Evolutionary conservation across 2,329 filamentous ascomycete species (phyloP), one percentile per base, ranked within the genome.

Genomic region (Coniochaeta sp.): DNA sequence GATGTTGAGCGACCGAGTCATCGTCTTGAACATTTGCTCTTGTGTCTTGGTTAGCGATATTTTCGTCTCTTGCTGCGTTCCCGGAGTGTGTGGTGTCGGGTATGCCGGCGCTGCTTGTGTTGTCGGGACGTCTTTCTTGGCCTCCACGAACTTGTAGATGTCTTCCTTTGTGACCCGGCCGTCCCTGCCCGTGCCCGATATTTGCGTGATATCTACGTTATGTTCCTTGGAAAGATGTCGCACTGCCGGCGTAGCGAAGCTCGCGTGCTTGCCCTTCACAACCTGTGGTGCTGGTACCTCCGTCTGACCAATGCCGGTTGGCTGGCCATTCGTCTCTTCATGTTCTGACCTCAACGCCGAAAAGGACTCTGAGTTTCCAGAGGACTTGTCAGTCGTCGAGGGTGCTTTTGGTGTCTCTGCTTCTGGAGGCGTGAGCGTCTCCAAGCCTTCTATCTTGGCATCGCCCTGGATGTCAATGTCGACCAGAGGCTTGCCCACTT

Each of bases 111-210:
- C 56, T 19, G 54, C 3, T 56, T 56, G 54, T 22, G 14, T 68
- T 40, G 40, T 66, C 17, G 61, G 19, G n/a, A 60, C 44, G 19
- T 59, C 58, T 22, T 83, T 76, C 66, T 82, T 77, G 58, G 70
- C 70, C 66, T 89, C 81, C 52, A 87, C 80, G 67, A 88, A 91
- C 67, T 79, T 86, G 70, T 90, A 82, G 24, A 99, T 88, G 70
- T 99, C 95, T 71, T 97, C 93, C 74, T 98, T 99, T 59, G 92
- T 75, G 0, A 99, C 93, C 61, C 95, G 81, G 1, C 95, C 95
- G 63, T 96, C 93, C 75, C 86, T 96, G 19, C 95, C 95, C 1
- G 92, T 96, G 58, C 95, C 95, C 57, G 82, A 76, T 56, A 99
- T 81, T 38, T 95, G 84, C 61, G 84, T 77, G 62, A 99, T 96